A percentile compares a stretch with the other conserved stretches of the same genome.
Evolutionary conservation across 306 rosid species (phyloP).

Genomic region (Quercus glauca): DNA sequence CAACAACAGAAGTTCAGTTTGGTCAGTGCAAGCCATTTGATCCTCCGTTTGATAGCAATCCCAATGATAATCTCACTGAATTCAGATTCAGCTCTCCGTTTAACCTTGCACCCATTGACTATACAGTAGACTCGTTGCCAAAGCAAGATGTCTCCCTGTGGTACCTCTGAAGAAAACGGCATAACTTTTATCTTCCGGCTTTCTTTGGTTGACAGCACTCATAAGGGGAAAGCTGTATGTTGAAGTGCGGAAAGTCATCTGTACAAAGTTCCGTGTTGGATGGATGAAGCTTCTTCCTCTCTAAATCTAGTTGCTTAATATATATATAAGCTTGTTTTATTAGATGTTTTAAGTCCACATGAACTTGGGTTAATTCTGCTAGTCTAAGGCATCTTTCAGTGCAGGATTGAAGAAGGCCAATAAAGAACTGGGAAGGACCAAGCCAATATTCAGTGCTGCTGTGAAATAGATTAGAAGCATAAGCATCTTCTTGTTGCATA

Average conservation of each 20-base stretch:
- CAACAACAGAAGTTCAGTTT: constrained; percentile 24
- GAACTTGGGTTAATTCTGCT: not conserved
- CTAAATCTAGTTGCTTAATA: not conserved
- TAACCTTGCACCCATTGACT: constrained; percentile 31
- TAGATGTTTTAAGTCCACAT: constrained; percentile 9
- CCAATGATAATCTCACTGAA: constrained; percentile 19
- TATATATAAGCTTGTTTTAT: not conserved
- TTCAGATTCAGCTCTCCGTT: constrained; percentile 35
- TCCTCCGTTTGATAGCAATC: constrained; percentile 37
- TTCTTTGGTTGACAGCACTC: not conserved
- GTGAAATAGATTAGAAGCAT: not conserved
- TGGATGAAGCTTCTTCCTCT: constrained; percentile 6
- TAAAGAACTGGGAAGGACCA: constrained; percentile 22
- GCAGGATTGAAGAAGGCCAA: constrained; percentile 14
- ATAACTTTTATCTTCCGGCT: constrained; percentile 1
- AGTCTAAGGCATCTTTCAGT: not conserved
- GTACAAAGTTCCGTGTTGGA: not conserved
- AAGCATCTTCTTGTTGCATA: constrained; percentile 17
- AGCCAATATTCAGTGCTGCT: constrained; percentile 9
- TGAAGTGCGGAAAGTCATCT: not conserved
- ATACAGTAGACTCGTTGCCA: constrained; percentile 23
- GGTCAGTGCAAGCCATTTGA: constrained; percentile 34
- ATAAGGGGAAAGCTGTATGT: constrained; percentile 10
- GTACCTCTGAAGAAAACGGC: constrained; percentile 33
- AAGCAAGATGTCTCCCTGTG: constrained; percentile 45